Base-by-base conservation (phyloP, 352 stramenopile species). In the Phytophthora tubulina region DNA sequence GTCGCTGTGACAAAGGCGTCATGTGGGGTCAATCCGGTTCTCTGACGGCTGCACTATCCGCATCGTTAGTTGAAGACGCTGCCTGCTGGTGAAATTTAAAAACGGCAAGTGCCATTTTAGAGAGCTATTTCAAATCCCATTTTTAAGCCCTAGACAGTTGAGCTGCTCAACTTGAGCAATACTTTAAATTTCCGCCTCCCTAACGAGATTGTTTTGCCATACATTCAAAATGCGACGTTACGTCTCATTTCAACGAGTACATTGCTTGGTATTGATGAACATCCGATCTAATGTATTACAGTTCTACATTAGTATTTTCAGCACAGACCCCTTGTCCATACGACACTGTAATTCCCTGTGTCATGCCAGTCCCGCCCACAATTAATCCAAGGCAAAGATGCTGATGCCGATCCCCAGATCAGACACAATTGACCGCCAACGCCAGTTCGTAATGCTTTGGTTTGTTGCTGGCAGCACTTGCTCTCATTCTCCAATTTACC, bases 1-100 rank as follows among this genome's bases (percentile, higher is more conserved):
- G 3, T 53, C 46, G 46, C 46, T 53, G 46, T 53, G 21, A 53
- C 46, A 53, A 53, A 53, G 46, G 46, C 46, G 46, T 53, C 46
- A 38, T 38, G 46, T 36, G 46, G 46, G 21, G 21, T 15, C 30
- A 21, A 36, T 15, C 46, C 46, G 46, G 46, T 36, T 38, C 46
- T 32, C 27, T 52, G 9, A 14, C 10, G 46, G n/a, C 21, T 38
- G 46, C 13, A 33, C 30, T 53, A 53, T 53, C 46, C 46, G 30
- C 46, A 36, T 53, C 44, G 44, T 50, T 53, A 14, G 46, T 53
- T 53, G 46, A 50, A 32, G 15, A 31, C 46, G 27, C 46, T 10
- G 46, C n/a, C 3, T 32, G 45, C 6, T 35, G 27, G 3, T 30
- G 0, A 27, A 11, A 30, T 49, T 52, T 35, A 52, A 35, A 52